Percentiles rank a stretch among this genome's conserved stretches.
Evolutionary conservation across 2,329 filamentous ascomycete species (phyloP).

Genomic region (Alternaria infectoria): DNA sequence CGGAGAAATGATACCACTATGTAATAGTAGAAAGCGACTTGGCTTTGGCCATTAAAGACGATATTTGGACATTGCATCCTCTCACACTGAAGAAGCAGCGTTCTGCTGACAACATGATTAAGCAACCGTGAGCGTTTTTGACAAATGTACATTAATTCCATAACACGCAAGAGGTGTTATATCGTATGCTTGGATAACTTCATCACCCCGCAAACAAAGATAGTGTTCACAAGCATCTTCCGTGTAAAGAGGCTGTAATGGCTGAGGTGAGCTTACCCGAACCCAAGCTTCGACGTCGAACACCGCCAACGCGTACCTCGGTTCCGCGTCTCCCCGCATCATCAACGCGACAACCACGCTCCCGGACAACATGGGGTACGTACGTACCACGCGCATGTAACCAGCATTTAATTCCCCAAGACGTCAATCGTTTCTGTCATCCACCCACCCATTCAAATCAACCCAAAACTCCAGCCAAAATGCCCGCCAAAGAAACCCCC

Average conservation of each 20-base stretch:
- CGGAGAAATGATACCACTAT: neutral
- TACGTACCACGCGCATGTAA: neutral
- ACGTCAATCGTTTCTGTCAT: neutral
- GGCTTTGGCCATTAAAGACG: neutral
- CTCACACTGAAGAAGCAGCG: neutral
- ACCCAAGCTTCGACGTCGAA: neutral
- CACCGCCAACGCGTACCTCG: conserved; percentile 6
- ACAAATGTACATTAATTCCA: neutral
- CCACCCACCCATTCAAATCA: neutral
- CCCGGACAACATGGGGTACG: neutral
- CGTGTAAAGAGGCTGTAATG: neutral
- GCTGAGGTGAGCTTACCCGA: neutral
- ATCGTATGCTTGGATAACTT: neutral
- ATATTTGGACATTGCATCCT: neutral
- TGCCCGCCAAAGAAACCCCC: conserved; percentile 10
- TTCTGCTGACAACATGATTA: neutral
- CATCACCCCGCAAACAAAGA: neutral
- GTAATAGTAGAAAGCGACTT: neutral
- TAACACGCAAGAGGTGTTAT: neutral
- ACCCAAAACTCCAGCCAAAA: neutral
- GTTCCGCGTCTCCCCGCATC: conserved; percentile 13
- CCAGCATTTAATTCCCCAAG: neutral
- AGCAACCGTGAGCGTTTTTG: neutral
- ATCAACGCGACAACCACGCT: neutral
- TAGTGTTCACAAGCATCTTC: too few species aligned